phyloP scores from a whole-genome alignment of 345 rosid species.

The Camelina laxa region DNA sequence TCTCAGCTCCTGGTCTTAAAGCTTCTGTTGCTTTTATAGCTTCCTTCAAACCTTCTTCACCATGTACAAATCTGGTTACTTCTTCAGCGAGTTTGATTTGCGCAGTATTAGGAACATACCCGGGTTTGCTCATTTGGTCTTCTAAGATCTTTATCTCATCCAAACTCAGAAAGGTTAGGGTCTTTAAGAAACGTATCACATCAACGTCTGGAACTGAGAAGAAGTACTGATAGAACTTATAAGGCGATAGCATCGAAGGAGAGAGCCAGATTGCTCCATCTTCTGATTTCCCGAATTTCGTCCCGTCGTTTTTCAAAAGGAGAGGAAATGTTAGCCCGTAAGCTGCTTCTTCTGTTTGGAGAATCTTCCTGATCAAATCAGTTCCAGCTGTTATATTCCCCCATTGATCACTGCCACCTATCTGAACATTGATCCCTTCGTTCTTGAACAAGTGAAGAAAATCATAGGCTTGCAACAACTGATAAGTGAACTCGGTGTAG shows the following conservation, averaged over 20 bases:
- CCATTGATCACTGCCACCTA: slow-evolving; percentile 99
- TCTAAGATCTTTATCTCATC: slow-evolving; percentile 70
- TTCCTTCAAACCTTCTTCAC: slow-evolving; percentile 86
- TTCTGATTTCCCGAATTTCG: slow-evolving; percentile 96
- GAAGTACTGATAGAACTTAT: slow-evolving; percentile 92
- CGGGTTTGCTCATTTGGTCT: slow-evolving; percentile 67
- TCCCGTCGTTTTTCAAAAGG: slow-evolving; percentile 82
- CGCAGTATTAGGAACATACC: slow-evolving; percentile 69
- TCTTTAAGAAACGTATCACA: slow-evolving; percentile 75
- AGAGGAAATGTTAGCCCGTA: slow-evolving; percentile 94
- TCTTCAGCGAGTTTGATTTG: slow-evolving; percentile 90
- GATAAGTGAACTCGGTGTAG: slow-evolving; percentile 90
- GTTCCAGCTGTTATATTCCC: slow-evolving; percentile 96
- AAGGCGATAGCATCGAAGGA: slow-evolving; percentile 74
- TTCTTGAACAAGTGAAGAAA: slow-evolving; percentile 69
- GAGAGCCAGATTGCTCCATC: slow-evolving; percentile 98
- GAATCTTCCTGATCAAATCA: slow-evolving; percentile 78
- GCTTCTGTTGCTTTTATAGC: slow-evolving; percentile 94
- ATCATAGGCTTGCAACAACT: slow-evolving; percentile 92
- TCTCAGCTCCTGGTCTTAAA: slow-evolving; percentile 88
- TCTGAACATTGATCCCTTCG: slow-evolving; percentile 81
- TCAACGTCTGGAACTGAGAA: slow-evolving; percentile 90
- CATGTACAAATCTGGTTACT: slow-evolving; percentile 90
- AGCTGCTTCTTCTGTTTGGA: slow-evolving; percentile 70
- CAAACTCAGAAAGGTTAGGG: slow-evolving; percentile 74